A percentile compares a stretch with the other conserved stretches of the same genome.
These are phyloP conservation scores for Eragrostis tef DNA, from an alignment of 202 grass and related monocot species.

Conservation along the genomic window DNA sequence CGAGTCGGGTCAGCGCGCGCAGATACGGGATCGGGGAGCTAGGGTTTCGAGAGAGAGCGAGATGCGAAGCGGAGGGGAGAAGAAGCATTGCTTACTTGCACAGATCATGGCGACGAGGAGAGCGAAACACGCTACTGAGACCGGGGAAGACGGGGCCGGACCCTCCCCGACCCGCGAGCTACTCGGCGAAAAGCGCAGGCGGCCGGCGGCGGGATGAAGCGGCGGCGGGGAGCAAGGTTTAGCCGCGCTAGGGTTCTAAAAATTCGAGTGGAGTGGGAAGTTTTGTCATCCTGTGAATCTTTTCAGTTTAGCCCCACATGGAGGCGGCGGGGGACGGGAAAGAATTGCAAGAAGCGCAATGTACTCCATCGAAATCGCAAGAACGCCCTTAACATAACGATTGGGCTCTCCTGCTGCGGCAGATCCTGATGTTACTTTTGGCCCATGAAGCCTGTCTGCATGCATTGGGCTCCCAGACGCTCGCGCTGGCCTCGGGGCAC, in stretches of 20 bases:
- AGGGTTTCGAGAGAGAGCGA: conserved; percentile 36
- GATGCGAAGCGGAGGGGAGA: background rate
- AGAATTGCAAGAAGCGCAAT: background rate
- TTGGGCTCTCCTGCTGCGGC: no score
- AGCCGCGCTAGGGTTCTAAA: conserved; percentile 66
- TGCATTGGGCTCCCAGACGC: no score
- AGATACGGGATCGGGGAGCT: conserved; percentile 42
- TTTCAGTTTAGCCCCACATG: conserved; percentile 34
- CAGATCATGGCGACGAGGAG: conserved; percentile 71
- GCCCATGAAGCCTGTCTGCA: no score
- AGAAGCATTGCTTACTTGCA: conserved; percentile 74
- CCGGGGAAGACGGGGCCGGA: background rate
- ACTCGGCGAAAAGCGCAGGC: conserved; percentile 20
- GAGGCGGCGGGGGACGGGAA: background rate
- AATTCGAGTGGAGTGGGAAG: conserved; percentile 52
- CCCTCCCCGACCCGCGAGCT: background rate
- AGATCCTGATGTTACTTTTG: no score
- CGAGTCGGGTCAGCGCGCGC: conserved; percentile 36
- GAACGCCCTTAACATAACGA: background rate
- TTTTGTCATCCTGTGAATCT: background rate
- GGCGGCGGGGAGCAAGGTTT: conserved; percentile 36
- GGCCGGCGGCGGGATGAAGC: conserved; percentile 27
- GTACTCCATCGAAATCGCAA: conserved; percentile 1
- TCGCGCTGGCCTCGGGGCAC: no score
- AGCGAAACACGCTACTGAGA: background rate